Base-by-base conservation (phyloP, 345 rosid genomes). In the Pseudoturritis turrita region DNA sequence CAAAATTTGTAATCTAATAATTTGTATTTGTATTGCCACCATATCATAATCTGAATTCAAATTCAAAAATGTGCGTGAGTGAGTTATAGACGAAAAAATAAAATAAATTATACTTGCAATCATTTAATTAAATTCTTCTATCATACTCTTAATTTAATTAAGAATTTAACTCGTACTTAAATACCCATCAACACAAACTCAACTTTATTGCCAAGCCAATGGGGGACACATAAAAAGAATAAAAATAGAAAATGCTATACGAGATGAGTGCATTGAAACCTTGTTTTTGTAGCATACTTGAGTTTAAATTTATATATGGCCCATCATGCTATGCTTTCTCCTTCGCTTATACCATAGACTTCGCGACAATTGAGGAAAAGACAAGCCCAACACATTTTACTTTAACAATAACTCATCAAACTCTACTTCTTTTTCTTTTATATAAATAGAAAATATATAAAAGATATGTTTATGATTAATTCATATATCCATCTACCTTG, bases 251-350 rank as follows among this genome's bases (percentile, higher is more conserved):
- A 73, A 73, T 47, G 72, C 2, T 18, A 56, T 46, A 65, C 37
- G 52, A 55, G 2, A 73, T 56, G 77, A 74, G 72, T 74, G 67
- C 67, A 74, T 39, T 66, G 67, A 65, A 65, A 74, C 77, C 72
- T 57, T 73, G 77, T 65, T 65, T 47, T 74, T 74, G 72, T 74
- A 57, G 60, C 72, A 65, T 65, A 73, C 66, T 57, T 31, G 60
- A 74, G 67, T 47, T 47, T 46, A 47, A 28, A 39, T 58, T 10
- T 15, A 18, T 15, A 35, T 33, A 56, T 73, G 65, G 60, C 71
- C 77, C 72, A 73, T 73, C 66, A 28, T 49, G 46, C 53, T 57
- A 36, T 40, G 61, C 54, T 65, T 49, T 74, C 44, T 65, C 78
- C 55, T 55, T 49, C 14, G 66, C 44, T 26, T 49, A 57, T 65